phyloP scores from a whole-genome alignment of 768 basidiomycete species.

The Trametes meyenii region DNA sequence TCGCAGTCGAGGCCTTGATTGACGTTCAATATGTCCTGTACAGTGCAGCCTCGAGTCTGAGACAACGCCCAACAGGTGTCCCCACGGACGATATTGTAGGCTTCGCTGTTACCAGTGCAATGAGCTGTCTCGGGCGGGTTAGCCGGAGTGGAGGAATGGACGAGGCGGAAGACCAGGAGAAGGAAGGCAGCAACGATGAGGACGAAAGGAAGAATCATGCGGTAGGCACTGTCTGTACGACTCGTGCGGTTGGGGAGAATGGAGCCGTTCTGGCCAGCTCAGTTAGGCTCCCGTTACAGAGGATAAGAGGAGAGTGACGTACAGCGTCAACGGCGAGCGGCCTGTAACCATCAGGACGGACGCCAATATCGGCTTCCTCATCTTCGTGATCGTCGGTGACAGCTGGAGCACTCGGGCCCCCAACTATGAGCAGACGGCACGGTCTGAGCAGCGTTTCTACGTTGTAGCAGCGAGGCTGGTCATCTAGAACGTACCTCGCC shows the following conservation, averaged over 20 bases:
- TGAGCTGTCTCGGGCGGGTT: constrained; percentile 30
- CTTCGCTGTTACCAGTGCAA: constrained; percentile 29
- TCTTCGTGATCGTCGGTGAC: constrained; percentile 37
- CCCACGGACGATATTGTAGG: constrained; percentile 56
- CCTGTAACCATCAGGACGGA: constrained; percentile 58
- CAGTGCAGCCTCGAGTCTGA: constrained; percentile 46
- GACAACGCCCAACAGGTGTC: constrained; percentile 71
- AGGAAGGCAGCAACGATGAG: constrained; percentile 65
- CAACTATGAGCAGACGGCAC: constrained; percentile 6
- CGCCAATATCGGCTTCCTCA: constrained; percentile 56
- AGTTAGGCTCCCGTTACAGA: neutral
- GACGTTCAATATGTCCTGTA: constrained; percentile 54
- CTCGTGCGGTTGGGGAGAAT: constrained; percentile 4
- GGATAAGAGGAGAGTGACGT: constrained; percentile 6
- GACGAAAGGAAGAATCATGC: constrained; percentile 72
- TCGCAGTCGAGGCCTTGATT: constrained; percentile 60
- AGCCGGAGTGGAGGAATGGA: constrained; percentile 41
- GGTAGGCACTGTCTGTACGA: constrained; percentile 43
- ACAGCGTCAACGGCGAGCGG: constrained; percentile 56
- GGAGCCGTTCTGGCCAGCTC: constrained; percentile 5
- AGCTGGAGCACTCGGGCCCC: constrained; percentile 8
- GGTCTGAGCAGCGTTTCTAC: constrained; percentile 1
- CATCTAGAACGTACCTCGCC: constrained; percentile 37
- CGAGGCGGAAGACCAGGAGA: constrained; percentile 65
- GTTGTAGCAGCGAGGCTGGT: neutral